These are phyloP conservation scores for Candida palmyrensis DNA, from an alignment of 805 yeast species.

Conservation along the genomic window DNA sequence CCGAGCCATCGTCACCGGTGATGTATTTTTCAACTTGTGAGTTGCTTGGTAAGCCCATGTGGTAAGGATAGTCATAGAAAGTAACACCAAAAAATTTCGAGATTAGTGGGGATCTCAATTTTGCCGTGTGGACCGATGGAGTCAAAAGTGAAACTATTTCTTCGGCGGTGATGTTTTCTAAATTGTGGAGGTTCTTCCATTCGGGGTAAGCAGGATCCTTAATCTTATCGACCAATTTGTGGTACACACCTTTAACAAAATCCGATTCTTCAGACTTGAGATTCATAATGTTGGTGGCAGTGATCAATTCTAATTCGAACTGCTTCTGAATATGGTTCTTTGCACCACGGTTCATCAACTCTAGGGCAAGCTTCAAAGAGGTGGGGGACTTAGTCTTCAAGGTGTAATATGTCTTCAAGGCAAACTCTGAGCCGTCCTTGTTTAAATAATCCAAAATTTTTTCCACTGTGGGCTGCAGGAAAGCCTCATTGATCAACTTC, in stretches of 20 bases:
- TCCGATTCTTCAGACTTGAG: slow-evolving; percentile 46
- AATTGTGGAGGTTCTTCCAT: slow-evolving; percentile 17
- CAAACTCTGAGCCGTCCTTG: slow-evolving; percentile 60
- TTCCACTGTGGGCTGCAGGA: slow-evolving; percentile 48
- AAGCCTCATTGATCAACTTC: slow-evolving; percentile 62
- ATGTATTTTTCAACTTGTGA: slow-evolving; percentile 58
- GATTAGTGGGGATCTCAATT: slow-evolving; percentile 33
- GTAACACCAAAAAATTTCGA: slow-evolving; percentile 34
- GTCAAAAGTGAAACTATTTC: slow-evolving; percentile 15
- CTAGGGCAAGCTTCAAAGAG: slow-evolving; percentile 70
- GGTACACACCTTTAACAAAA: slow-evolving; percentile 64
- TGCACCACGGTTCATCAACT: slow-evolving; percentile 59
- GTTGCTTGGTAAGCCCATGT: slow-evolving; percentile 79
- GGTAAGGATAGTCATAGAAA: slow-evolving; percentile 48
- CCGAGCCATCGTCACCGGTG: slow-evolving; percentile 63
- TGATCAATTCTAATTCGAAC: slow-evolving; percentile 63
- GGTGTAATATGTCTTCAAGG: slow-evolving; percentile 49
- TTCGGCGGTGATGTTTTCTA: slow-evolving; percentile 9
- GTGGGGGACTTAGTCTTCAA: slow-evolving; percentile 67
- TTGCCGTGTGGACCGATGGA: slow-evolving; percentile 16
- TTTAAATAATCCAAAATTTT: slow-evolving; percentile 50
- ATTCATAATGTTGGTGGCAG: slow-evolving; percentile 73
- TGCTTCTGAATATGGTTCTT: slow-evolving; percentile 57
- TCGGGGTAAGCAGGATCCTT: slow-evolving; percentile 36
- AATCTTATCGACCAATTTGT: slow-evolving; percentile 58